phyloP scores from a whole-genome alignment of 441 rosid species.

The Adansonia gregorii region DNA sequence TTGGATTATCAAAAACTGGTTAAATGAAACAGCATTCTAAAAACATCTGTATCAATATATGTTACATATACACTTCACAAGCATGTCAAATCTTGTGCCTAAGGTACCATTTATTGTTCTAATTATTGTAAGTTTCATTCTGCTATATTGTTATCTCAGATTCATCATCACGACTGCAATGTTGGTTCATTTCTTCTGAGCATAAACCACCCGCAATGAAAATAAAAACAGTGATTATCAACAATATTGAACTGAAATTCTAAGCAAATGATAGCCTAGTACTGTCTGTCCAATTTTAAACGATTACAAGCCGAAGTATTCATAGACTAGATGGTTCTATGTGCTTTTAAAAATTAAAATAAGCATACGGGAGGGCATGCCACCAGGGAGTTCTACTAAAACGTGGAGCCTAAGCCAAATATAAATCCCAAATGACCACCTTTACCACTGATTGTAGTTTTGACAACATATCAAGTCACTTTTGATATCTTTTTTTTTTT shows the following conservation, averaged over 20 bases:
- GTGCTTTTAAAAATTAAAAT: background rate
- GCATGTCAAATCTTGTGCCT: slow-evolving; percentile 13
- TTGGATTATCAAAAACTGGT: background rate
- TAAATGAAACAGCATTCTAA: no score
- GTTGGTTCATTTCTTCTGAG: background rate
- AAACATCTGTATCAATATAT: background rate
- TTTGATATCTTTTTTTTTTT: background rate
- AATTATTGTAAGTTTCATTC: background rate
- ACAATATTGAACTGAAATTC: slow-evolving; percentile 6
- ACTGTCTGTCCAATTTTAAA: background rate
- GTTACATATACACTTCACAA: background rate
- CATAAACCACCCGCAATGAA: background rate
- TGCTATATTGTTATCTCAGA: background rate
- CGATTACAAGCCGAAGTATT: background rate
- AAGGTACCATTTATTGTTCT: slow-evolving; percentile 4
- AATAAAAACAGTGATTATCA: background rate
- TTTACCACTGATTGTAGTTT: background rate
- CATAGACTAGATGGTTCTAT: background rate
- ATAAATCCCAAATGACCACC: background rate
- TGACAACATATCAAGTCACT: slow-evolving; percentile 3
- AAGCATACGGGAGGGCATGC: background rate
- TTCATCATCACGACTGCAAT: background rate
- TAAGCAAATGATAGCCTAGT: background rate
- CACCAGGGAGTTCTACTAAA: background rate
- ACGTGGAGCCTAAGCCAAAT: background rate